These are phyloP conservation scores for Agrocybe praecox DNA, from an alignment of 768 basidiomycete species.

Conservation along the genomic window DNA sequence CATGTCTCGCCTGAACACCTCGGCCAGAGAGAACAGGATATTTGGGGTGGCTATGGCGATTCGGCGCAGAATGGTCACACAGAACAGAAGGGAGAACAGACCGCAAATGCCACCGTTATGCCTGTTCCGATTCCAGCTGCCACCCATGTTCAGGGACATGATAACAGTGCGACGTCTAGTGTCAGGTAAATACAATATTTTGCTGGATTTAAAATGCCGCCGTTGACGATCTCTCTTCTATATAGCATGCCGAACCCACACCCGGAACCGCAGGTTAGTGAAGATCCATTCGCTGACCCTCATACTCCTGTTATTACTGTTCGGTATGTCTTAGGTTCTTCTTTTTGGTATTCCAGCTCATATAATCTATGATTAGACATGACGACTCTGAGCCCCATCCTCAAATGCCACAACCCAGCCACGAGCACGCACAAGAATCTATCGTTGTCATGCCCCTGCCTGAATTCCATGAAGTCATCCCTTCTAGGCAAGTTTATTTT, in stretches of 20 bases:
- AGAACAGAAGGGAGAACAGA: not conserved
- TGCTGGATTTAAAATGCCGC: not conserved
- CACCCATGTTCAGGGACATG: not conserved
- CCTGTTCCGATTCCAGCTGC: slow-evolving; percentile 14
- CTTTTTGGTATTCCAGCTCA: not conserved
- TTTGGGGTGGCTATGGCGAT: slow-evolving; percentile 18
- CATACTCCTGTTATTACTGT: slow-evolving; percentile 21
- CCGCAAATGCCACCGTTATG: not conserved
- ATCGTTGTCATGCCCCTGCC: slow-evolving; percentile 45
- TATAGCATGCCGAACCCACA: slow-evolving; percentile 22
- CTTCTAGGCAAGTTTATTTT: slow-evolving; percentile 21
- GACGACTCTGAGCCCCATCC: slow-evolving; percentile 17
- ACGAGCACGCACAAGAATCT: slow-evolving; percentile 25
- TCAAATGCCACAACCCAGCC: slow-evolving; percentile 20
- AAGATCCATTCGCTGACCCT: slow-evolving; percentile 38
- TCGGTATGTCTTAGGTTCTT: slow-evolving; percentile 22
- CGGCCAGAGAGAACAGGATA: slow-evolving; percentile 2
- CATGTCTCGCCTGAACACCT: not conserved
- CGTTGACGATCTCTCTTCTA: not conserved
- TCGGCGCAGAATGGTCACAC: not conserved
- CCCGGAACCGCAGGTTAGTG: slow-evolving; percentile 13
- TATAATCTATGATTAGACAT: slow-evolving; percentile 13
- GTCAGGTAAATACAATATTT: slow-evolving; percentile 8
- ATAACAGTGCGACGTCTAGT: slow-evolving; percentile 10
- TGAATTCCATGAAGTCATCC: slow-evolving; percentile 40